A percentile compares a stretch with the other conserved stretches of the same genome.
Conservation (phyloP, 371 early-diverging fungal species). For the Mycotypha africana region DNA sequence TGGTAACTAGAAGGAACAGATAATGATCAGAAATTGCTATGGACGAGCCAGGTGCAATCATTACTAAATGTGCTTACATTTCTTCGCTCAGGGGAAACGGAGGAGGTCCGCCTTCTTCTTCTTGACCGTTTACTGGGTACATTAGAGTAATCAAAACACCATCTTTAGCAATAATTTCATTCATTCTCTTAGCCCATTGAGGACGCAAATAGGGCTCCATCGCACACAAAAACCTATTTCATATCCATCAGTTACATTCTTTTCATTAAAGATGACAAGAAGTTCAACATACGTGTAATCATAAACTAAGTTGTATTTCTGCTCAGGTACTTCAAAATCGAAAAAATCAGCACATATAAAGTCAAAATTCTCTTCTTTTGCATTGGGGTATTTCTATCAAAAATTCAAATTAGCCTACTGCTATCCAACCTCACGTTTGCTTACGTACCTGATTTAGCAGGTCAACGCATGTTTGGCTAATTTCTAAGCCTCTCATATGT, state of each 20-base stretch:
- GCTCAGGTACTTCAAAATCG: conserved; percentile 49
- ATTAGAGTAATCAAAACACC: conserved; percentile 78
- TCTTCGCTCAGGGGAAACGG: conserved; percentile 44
- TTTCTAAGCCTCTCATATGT: conserved; percentile 65
- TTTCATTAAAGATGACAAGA: too few species aligned
- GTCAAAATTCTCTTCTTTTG: conserved; percentile 25
- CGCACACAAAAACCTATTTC: conserved; percentile 79
- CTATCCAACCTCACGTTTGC: neutral
- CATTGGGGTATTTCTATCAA: conserved; percentile 22
- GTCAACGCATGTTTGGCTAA: conserved; percentile 60
- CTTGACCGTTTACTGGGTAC: conserved; percentile 56
- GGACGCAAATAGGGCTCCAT: conserved; percentile 62
- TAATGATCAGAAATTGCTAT: neutral
- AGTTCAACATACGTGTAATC: conserved; percentile 71
- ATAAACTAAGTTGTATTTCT: conserved; percentile 69
- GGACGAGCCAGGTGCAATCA: too few species aligned
- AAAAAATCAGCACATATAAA: conserved; percentile 73
- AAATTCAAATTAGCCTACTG: too few species aligned
- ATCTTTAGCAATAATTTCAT: conserved; percentile 62
- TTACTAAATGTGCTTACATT: conserved; percentile 21
- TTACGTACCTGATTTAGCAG: conserved; percentile 38
- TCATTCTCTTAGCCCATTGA: conserved; percentile 71
- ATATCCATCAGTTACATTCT: neutral
- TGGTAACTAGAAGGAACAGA: conserved; percentile 27
- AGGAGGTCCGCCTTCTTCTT: conserved; percentile 64